Evolutionary conservation across 2,329 filamentous ascomycete species (phyloP).

Genomic region (Aspergillus sp.): DNA sequence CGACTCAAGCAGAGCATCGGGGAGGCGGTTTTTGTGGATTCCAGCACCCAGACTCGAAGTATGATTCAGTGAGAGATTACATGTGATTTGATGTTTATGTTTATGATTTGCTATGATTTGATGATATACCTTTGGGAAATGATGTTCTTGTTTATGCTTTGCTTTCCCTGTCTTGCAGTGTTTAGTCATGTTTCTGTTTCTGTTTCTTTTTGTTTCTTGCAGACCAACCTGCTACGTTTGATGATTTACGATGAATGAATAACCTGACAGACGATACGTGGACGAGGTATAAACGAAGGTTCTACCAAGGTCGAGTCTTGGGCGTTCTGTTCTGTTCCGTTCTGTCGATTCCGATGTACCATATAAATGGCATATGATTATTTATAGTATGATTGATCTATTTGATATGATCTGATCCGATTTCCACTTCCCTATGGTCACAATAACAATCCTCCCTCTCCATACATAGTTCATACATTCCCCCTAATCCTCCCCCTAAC

Average conservation of each 20-base stretch:
- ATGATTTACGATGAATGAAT: slow-evolving; percentile 9
- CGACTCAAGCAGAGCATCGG: slow-evolving; percentile 55
- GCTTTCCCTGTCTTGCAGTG: not conserved
- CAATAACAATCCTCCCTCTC: no score
- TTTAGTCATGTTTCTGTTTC: slow-evolving; percentile 5
- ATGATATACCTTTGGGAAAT: not conserved
- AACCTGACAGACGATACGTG: not conserved
- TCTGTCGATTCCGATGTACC: not conserved
- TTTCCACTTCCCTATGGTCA: not conserved
- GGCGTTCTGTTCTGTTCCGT: not conserved
- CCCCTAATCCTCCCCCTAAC: slow-evolving; percentile 27
- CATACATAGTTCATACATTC: not conserved
- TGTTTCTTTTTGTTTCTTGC: slow-evolving; percentile 7
- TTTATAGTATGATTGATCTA: not conserved
- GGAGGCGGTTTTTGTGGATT: slow-evolving; percentile 19
- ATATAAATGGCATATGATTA: slow-evolving; percentile 1
- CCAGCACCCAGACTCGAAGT: slow-evolving; percentile 16
- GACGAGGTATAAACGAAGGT: not conserved
- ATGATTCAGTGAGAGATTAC: slow-evolving; percentile 8
- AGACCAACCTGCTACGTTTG: slow-evolving; percentile 3
- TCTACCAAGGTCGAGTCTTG: not conserved
- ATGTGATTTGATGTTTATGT: slow-evolving; percentile 2
- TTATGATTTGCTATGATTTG: slow-evolving; percentile 3
- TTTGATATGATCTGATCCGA: not conserved
- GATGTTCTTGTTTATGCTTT: slow-evolving; percentile 11